Base-by-base conservation (phyloP, 108 stramenopile species). In the Cyclotella choctawhatcheeana region DNA sequence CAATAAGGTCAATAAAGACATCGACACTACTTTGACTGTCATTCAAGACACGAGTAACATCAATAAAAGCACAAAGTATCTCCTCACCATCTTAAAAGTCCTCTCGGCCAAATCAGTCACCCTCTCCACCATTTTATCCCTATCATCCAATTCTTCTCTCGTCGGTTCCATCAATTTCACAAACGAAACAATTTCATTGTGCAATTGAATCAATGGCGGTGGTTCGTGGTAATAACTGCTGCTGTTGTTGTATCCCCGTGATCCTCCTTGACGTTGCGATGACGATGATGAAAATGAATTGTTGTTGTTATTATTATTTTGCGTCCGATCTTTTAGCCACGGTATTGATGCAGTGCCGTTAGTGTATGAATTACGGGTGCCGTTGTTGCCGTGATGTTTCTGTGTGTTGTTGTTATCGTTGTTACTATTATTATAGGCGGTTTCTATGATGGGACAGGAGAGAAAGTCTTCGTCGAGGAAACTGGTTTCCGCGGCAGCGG, bases 151-250 rank as follows among this genome's bases (percentile, higher is more conserved):
- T 84, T 97, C 96, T 5, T 81, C 83, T 31, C 48, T 32, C 1
- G 81, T 88, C 10, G 97, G 96, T 67, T 84, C 80, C 86, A 97
- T 94, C 44, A 98, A 58, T 33, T 85, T 75, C 33, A 90, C 88
- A 73, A 99, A 97, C 8, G 88, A 85, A 3, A 98, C 88, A 47
- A 99, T 93, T 84, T 99, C 99, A 79, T 98, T 96, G 85, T 99
- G 99, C 31, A 99, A 76, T 13, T 81, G 68, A 7, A 95, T 81
- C 14, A 97, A 55, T 7, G 86, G 87, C 33, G 87, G 82, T 5
- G 72, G 8, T 45, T 73, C 44, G 44, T 58, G 47, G 17, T 44
- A 65, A 2, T 24, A 24, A 22, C 10, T 22, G 51, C 24, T 22
- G 1, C 21, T 5, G 12, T 24, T 52, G 1, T 30, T n/a, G 30